Base-by-base conservation (phyloP, 2,329 filamentous ascomycete genomes). In the Hyphodiscus sp. region DNA sequence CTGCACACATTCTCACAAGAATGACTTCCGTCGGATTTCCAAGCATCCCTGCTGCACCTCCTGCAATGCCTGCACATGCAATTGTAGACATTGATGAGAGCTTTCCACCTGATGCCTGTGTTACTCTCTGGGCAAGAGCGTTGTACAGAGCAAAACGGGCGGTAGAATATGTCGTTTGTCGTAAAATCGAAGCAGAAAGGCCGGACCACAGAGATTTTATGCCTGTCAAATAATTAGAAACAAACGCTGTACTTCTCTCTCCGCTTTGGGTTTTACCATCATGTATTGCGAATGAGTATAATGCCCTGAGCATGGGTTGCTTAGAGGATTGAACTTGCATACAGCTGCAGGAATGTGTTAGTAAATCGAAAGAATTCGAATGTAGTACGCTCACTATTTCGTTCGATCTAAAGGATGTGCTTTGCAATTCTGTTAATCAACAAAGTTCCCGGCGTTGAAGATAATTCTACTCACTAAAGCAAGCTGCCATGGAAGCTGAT, bases 321-420 rank as follows among this genome's bases (percentile, higher is more conserved):
- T 70, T 67, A 1, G 70, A 71, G 42, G 71, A 70, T 4, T 73
- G 61, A 10, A 75, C 71, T 58, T 75, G 73, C 71, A 75, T 74
- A 3, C 73, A 71, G 45, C 72, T 74, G 42, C 1, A 18, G 2
- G 42, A 16, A 38, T 50, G 16, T 16, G 49, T 55, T 46, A 13
- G 16, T 45, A 16, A 29, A 19, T 38, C 2, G 20, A 30, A 29
- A 38, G 11, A 5, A 4, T 4, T 38, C 33, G 13, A 26, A 26
- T 26, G 6, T 29, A 19, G 15, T 30, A 11, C 2, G 54, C 68
- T 58, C 47, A 72, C 72, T 75, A 74, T 67, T 75, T 75, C 0
- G 73, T 74, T 52, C 74, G 71, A 46, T 75, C 73, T 1, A 74
- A 56, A 13, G 72, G 73, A 54, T 74, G 73, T n/a, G 73, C 71